These are phyloP conservation scores for Nitzschia sp. DNA, from an alignment of 108 stramenopile species.

Conservation along the genomic window DNA sequence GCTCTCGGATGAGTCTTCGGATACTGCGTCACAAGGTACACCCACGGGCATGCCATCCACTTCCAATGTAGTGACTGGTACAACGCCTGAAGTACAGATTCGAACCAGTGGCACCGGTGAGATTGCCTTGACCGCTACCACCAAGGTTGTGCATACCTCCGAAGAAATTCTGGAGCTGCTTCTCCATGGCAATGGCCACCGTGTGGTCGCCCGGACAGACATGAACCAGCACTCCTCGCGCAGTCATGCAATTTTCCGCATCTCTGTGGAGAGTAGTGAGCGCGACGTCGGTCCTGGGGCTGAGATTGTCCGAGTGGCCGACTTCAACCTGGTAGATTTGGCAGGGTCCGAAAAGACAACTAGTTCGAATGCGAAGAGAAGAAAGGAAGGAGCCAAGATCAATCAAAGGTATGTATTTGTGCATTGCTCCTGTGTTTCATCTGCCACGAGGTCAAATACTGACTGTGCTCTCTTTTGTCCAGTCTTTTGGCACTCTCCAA, in stretches of 20 bases:
- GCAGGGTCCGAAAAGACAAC: constrained; percentile 83
- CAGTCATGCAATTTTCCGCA: constrained; percentile 88
- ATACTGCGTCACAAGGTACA: constrained; percentile 11
- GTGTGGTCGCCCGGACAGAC: constrained; percentile 78
- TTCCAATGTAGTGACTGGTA: background rate
- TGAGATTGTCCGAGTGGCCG: constrained; percentile 48
- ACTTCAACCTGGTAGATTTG: constrained; percentile 85
- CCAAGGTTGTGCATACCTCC: constrained; percentile 56
- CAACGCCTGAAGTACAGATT: constrained; percentile 36
- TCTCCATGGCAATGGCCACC: constrained; percentile 56
- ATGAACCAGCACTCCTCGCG: constrained; percentile 90
- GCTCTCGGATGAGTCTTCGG: constrained; percentile 48
- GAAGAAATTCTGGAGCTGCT: constrained; percentile 64
- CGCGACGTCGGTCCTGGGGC: constrained; percentile 34
- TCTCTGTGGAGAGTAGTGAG: constrained; percentile 63
- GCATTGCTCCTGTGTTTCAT: background rate
- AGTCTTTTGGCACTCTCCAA: constrained; percentile 80
- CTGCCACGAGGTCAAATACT: background rate
- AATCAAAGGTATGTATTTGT: constrained; percentile 87
- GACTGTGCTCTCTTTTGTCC: constrained; percentile 1
- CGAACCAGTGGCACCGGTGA: constrained; percentile 76
- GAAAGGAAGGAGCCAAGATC: constrained; percentile 94
- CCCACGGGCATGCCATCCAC: background rate
- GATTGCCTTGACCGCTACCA: constrained; percentile 84
- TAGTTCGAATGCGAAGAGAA: constrained; percentile 40